Evolutionary conservation across 331 rosid genomes (phyloP), one percentile per base, ranked within the genome.

Genomic region (Cydonia oblonga): DNA sequence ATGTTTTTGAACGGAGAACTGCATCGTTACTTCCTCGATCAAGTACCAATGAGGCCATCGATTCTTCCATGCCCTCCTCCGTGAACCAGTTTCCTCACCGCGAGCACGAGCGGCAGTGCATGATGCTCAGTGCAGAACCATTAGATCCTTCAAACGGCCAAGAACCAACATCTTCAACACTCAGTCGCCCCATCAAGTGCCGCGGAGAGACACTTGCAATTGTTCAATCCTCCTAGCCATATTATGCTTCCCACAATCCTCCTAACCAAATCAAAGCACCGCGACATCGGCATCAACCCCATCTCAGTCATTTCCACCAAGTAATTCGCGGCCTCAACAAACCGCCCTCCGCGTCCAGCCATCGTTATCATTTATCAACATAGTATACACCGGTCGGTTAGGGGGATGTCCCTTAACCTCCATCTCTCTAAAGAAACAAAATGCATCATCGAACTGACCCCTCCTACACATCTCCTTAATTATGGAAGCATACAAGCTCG

Each of bases 391-490:
- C 0, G 98, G 98, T 42, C 98, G 81, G 33, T 93, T 93, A 2
- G 98, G 98, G 0, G 90, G 96, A 80, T 93, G 98, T n/a, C 95
- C 98, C 78, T 86, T 89, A 4, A 65, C 84, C 81, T 90, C 90
- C 98, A 90, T 90, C 81, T 93, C 96, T 68, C 92, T 77, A 32
- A 90, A 90, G 69, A 93, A 93, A 75, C 98, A 87, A 62, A 89
- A 81, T 1, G 96, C 98, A 82, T 90, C 98, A 72, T 90, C 95
- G 76, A 93, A 93, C 66, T 82, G 96, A 9, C 96, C 96, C 54
- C 83, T 86, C 80, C 82, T 86, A 71, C 90, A 90, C 81, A 93
- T 73, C 24, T 86, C 92, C 82, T 93, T 90, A 23, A 89, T 76
- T 35, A 93, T 75, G 0, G 96, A 90, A 0, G 97, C 97, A 75